Evolutionary conservation across 1,284 basidiomycete species (phyloP).

Genomic region (Puccinia coronata): DNA sequence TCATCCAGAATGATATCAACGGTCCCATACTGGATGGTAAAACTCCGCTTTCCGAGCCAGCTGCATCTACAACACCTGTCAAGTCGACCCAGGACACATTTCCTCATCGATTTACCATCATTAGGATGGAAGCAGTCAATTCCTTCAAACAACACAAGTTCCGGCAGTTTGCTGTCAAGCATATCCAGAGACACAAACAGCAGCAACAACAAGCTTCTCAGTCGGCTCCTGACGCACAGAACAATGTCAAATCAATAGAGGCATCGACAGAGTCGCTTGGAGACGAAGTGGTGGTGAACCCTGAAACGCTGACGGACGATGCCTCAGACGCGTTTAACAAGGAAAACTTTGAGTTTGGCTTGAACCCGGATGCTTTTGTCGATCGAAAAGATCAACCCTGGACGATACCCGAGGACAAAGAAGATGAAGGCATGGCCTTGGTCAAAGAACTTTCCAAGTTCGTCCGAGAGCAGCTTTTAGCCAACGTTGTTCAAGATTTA

Average conservation of each 20-base stretch:
- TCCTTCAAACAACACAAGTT: slow-evolving; percentile 46
- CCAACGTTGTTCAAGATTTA: slow-evolving; percentile 62
- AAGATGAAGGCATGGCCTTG: slow-evolving; percentile 62
- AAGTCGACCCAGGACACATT: slow-evolving; percentile 20
- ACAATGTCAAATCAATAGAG: not conserved
- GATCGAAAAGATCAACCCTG: slow-evolving; percentile 58
- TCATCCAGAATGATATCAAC: slow-evolving; percentile 47
- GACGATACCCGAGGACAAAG: slow-evolving; percentile 56
- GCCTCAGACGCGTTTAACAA: slow-evolving; percentile 49
- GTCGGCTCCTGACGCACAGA: slow-evolving; percentile 9
- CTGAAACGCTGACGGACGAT: slow-evolving; percentile 56
- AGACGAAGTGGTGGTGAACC: slow-evolving; percentile 59
- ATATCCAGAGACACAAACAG: slow-evolving; percentile 37
- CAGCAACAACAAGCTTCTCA: slow-evolving; percentile 23
- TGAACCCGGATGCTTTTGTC: slow-evolving; percentile 67
- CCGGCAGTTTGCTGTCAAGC: slow-evolving; percentile 35
- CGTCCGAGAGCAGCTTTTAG: slow-evolving; percentile 62
- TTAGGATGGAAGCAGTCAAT: slow-evolving; percentile 36
- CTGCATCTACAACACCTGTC: not conserved
- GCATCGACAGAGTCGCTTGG: slow-evolving; percentile 4
- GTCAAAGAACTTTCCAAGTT: slow-evolving; percentile 64
- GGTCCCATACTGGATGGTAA: slow-evolving; percentile 43
- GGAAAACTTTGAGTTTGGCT: slow-evolving; percentile 62
- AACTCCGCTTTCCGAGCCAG: not conserved
- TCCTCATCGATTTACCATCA: slow-evolving; percentile 48